Conservation (phyloP, 495 filamentous ascomycete genomes). For the Thermochaetoides thermophila region DNA sequence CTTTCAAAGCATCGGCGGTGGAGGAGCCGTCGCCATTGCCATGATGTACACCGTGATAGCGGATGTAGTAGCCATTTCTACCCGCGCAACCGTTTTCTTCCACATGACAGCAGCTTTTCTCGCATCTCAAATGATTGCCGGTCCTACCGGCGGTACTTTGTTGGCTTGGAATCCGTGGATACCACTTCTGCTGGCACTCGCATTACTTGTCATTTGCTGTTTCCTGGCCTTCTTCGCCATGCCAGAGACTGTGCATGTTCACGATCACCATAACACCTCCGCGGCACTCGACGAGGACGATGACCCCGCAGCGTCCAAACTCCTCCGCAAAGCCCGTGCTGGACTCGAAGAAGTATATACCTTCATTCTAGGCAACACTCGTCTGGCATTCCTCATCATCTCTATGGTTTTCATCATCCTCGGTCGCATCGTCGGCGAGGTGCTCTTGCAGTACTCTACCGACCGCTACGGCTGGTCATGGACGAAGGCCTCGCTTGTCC, state of each 20-base stretch:
- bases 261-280: conserved; percentile 3
- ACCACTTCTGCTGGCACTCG: conserved; percentile 9
- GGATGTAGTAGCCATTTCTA: conserved; percentile 13
- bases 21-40: conserved; percentile 12
- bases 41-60: conserved; percentile 21
- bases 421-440: conserved; percentile 13
- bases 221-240: conserved; percentile 2
- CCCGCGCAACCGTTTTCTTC: conserved; percentile 19
- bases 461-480: conserved; percentile 20
- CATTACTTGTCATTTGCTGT: conserved; percentile 3
- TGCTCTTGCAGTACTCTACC: conserved; percentile 22
- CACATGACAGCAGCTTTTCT: conserved; percentile 14
- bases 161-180: conserved; percentile 14
- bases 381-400: conserved; percentile 11
- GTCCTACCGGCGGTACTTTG: conserved; percentile 13
- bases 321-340: conserved; percentile 5
- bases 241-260: conserved; percentile 21
- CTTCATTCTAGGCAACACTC: conserved; percentile 13
- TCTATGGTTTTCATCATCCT: conserved; percentile 14
- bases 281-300: conserved; percentile 1
- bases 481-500: conserved; percentile 13
- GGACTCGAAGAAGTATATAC: conserved; percentile 9
- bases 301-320: background rate
- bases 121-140: conserved; percentile 12
- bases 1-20: conserved; percentile 17